Evolutionary conservation across 2,329 filamentous ascomycete species (phyloP).

Genomic region (Cryphonectria japonica): DNA sequence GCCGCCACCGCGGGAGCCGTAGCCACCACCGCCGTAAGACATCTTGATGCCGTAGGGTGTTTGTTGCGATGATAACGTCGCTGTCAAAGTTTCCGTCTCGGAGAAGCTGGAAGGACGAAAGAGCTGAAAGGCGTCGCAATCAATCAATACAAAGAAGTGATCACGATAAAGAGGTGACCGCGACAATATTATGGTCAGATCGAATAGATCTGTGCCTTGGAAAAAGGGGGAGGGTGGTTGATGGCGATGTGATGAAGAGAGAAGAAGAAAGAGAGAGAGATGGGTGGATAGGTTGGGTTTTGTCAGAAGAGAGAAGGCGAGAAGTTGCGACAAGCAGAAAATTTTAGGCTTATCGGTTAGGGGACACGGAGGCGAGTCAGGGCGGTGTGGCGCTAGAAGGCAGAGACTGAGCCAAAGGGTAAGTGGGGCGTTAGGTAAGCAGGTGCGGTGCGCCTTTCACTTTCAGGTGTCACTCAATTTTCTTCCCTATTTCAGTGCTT

Average conservation of each 20-base stretch:
- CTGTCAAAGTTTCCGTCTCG: slow-evolving; percentile 2
- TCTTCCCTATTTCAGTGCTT: too few relatives aligned
- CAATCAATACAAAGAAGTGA: slow-evolving; percentile 25
- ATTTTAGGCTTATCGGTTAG: slow-evolving; percentile 26
- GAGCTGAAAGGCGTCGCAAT: slow-evolving; percentile 16
- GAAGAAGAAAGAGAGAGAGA: slow-evolving; percentile 27
- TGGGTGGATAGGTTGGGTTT: neutral
- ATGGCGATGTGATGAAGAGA: slow-evolving; percentile 26
- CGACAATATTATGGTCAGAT: slow-evolving; percentile 14
- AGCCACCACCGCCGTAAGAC: slow-evolving; percentile 50
- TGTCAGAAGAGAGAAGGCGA: slow-evolving; percentile 11
- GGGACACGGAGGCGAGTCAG: slow-evolving; percentile 9
- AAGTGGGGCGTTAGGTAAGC: slow-evolving; percentile 24
- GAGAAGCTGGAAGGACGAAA: slow-evolving; percentile 22
- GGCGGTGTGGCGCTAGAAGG: slow-evolving; percentile 15
- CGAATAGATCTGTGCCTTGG: slow-evolving; percentile 28
- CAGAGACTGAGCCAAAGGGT: neutral
- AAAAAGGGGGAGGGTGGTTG: slow-evolving; percentile 28
- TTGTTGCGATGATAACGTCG: slow-evolving; percentile 14
- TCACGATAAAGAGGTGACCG: slow-evolving; percentile 13
- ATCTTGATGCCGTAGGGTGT: slow-evolving; percentile 39
- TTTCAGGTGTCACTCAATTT: neutral
- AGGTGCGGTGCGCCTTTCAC: neutral
- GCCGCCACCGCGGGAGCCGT: slow-evolving; percentile 46
- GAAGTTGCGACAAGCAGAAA: slow-evolving; percentile 25